phyloP scores from a whole-genome alignment of 129 eudicot genomes.

The Helianthus annuus region HanXRQr2.0-SUNRISE NC_035437.2:11504794-11505293 shows the following conservation, averaged over 20 bases:
- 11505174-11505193: too few relatives aligned
- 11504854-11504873: slow-evolving; percentile 65
- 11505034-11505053: too few relatives aligned
- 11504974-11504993: slow-evolving; percentile 34
- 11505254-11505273: too few relatives aligned
- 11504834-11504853: slow-evolving; percentile 75
- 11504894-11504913: slow-evolving; percentile 49
- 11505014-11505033: background rate
- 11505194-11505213: too few relatives aligned
- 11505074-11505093: too few relatives aligned
- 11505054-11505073: background rate
- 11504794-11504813: background rate
- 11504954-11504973: slow-evolving; percentile 12
- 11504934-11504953: slow-evolving; percentile 33
- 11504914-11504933: slow-evolving; percentile 28
- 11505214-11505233: too few relatives aligned
- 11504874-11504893: slow-evolving; percentile 53
- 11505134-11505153: too few relatives aligned
- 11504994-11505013: slow-evolving; percentile 15
- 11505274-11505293: too few relatives aligned
- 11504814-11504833: background rate
- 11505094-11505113: background rate
- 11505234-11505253: too few relatives aligned
- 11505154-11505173: too few relatives aligned
- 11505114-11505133: background rate